Conservation (phyloP, 345 rosid genomes). For the Physaria fendleri region DNA sequence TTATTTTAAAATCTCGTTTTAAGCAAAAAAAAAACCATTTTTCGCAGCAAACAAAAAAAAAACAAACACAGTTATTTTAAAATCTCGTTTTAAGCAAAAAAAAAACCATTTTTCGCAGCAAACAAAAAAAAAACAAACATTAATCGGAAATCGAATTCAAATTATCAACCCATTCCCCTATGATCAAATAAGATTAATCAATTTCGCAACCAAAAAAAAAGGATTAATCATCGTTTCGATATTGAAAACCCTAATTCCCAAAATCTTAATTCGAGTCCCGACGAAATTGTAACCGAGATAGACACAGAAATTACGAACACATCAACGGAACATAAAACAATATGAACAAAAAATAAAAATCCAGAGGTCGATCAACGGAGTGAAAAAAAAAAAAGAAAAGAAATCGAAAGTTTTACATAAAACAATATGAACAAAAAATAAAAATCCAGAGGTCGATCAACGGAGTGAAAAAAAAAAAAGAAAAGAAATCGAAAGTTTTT, state of each 20-base stretch:
- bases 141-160: background rate
- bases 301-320: background rate
- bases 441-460: too few relatives aligned
- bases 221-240: background rate
- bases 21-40: background rate
- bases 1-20: background rate
- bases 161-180: background rate
- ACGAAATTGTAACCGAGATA: background rate
- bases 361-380: background rate
- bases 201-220: too few relatives aligned
- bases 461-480: background rate
- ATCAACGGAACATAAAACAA: background rate
- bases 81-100: background rate
- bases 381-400: background rate
- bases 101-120: background rate
- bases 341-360: background rate
- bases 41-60: background rate
- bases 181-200: background rate
- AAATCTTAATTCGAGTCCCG: background rate
- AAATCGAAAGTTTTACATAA: background rate
- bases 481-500: background rate
- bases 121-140: background rate
- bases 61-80: background rate
- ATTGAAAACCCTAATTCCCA: slow-evolving; percentile 12
- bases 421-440: too few relatives aligned